Evolutionary conservation across 331 rosid genomes (phyloP), one percentile per base, ranked within the genome.

Genomic region (Stylosanthes scabra): DNA sequence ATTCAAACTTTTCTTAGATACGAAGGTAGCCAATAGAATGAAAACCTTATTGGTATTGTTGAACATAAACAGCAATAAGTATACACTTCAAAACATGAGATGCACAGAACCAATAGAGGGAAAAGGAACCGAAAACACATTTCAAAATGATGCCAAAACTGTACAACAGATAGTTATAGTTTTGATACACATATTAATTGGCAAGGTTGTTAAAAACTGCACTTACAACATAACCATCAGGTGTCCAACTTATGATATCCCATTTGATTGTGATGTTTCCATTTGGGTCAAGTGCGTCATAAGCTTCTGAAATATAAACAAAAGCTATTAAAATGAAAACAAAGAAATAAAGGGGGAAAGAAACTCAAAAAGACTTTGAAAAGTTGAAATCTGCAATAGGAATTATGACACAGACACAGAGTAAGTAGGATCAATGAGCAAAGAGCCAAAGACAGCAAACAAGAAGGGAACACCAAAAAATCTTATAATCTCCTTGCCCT

Each of bases 231-330:
- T 86, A 86, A 25, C 89, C 89, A 77, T 86, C 89, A 12, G 89
- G 79, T 20, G 87, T 80, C 89, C 89, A 86, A 52, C 74, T 74
- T 9, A 77, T 77, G 41, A 86, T 49, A 80, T 86, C 89, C 89
- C 89, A 86, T 83, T 86, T 86, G 87, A 86, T 86, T 44, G 89
- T 83, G 71, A 86, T 80, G 41, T 86, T 86, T 51, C 89, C 89
- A 67, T 74, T 80, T 49, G 87, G 89, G 47, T 86, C 89, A 27
- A 80, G 83, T 54, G 89, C 51, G 46, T 85, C 89, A 74, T 79
- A 85, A 58, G 89, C 89, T 37, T 73, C 89, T 85, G 83, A 66
- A 68, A 58, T 11, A 60, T 68, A 49, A 78, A 69, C 2, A 52
- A 25, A 70, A 8, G 7, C 37, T 57, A 77, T 34, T 34, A 52